Base-by-base conservation (phyloP, 345 rosid genomes). In the Lumnitzera littorea region DNA sequence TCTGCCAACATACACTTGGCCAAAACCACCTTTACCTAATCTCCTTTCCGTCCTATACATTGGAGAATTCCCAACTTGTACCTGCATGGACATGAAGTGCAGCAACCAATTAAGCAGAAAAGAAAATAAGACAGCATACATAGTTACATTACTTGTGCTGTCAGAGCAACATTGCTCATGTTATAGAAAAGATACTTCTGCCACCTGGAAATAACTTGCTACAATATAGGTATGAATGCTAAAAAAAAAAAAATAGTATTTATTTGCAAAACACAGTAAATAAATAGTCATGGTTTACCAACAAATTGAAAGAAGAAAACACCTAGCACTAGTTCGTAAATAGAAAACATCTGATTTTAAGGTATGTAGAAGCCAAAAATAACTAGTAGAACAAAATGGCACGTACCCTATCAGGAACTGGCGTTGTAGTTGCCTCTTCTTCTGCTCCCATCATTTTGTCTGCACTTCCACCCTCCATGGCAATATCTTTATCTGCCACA, bases 11-110 rank as follows among this genome's bases (percentile, higher is more conserved):
- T 84, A 94, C 54, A 94, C 99, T 79, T 94, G 99, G 46, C 99
- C 97, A 76, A 94, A 94, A 52, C 99, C 99, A 73, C 99, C 99
- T 74, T 94, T 94, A 17, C 99, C 99, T 71, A 94, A 75, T 75
- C 86, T 94, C 72, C 83, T 86, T 55, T 84, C 99, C 2, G 81
- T 74, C 82, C 75, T 90, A 76, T 88, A 94, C 58, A 78, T 58
- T 61, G 97, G 97, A 67, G 99, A 94, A 63, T 76, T 83, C 14
- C 91, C 96, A 73, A 94, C 88, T 78, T 88, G 96, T 55, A 90
- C 96, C 99, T 94, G 67, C 47, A 62, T 24, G 48, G 12, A 50
- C 43, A 31, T 55, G 41, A 46, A 36, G 11, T 7, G 11, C 9
- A 36, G 11, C 43, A 36, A 4, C 43, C 43, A 36, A 36, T 36